Conservation (phyloP, 2,329 filamentous ascomycete species). For the Emmonsia crescens region DNA sequence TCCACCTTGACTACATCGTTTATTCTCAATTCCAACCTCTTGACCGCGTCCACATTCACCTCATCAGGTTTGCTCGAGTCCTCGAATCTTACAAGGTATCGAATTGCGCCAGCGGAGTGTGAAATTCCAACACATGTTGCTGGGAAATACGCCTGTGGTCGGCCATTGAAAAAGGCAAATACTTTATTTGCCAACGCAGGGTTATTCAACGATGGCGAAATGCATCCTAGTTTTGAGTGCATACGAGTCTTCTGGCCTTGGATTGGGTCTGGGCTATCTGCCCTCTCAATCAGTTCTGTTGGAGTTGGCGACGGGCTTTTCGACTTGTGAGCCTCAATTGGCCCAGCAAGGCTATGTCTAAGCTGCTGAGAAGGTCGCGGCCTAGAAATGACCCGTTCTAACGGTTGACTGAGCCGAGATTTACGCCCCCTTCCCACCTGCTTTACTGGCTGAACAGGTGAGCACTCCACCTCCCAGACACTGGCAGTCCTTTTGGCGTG, state of each 20-base stretch:
- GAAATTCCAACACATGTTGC: slow-evolving; percentile 45
- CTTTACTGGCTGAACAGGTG: neutral
- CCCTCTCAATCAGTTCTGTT: slow-evolving; percentile 1
- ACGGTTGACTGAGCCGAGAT: neutral
- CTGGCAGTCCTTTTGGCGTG: neutral
- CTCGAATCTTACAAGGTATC: slow-evolving; percentile 38
- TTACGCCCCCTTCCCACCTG: neutral
- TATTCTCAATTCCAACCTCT: slow-evolving; percentile 34
- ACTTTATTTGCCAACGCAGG: slow-evolving; percentile 41
- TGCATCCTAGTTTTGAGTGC: neutral
- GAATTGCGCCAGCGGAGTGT: slow-evolving; percentile 26
- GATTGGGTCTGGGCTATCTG: slow-evolving; percentile 1
- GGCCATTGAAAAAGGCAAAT: slow-evolving; percentile 47
- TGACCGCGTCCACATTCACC: slow-evolving; percentile 30
- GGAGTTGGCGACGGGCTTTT: slow-evolving; percentile 7
- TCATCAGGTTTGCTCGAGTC: slow-evolving; percentile 31
- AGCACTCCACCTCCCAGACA: slow-evolving; percentile 5
- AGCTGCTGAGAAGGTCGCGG: neutral
- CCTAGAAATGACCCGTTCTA: neutral
- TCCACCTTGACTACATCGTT: slow-evolving; percentile 40
- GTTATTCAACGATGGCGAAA: neutral
- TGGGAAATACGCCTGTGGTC: slow-evolving; percentile 47
- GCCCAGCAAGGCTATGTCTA: neutral
- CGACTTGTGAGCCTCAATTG: neutral
- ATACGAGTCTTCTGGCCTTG: neutral